Conservation (phyloP, 176 grass and related monocot species). For the Cocos nucifera region DNA sequence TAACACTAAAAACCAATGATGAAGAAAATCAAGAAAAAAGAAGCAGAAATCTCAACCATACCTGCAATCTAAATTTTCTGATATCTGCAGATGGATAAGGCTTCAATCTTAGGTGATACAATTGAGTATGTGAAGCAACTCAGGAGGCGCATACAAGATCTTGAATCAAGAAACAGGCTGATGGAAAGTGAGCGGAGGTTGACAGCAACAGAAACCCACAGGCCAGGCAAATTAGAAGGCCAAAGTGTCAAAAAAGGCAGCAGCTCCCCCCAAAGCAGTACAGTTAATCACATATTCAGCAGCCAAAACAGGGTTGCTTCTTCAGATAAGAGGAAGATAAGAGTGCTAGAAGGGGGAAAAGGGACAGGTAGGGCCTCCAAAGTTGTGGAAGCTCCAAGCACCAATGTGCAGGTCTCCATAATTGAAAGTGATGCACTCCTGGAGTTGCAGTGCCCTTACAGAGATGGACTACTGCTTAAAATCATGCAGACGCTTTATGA, state of each 20-base stretch:
- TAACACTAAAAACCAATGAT: no score
- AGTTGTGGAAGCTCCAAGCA: not conserved
- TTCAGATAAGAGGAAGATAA: constrained; percentile 17
- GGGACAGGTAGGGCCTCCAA: constrained; percentile 2
- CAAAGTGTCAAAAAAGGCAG: not conserved
- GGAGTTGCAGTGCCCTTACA: constrained; percentile 48
- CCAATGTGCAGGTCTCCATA: constrained; percentile 69
- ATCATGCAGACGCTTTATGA: constrained; percentile 61
- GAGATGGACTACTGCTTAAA: constrained; percentile 46
- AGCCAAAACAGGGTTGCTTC: not conserved
- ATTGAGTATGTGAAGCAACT: constrained; percentile 96
- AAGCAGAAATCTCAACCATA: no score
- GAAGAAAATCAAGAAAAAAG: no score
- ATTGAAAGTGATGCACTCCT: constrained; percentile 53
- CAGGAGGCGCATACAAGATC: constrained; percentile 51
- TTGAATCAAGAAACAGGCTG: constrained; percentile 35
- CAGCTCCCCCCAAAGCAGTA: not conserved
- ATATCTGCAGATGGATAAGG: constrained; percentile 63
- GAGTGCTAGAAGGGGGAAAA: constrained; percentile 16
- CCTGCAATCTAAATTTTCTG: no score
- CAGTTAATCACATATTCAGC: not conserved
- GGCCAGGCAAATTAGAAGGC: not conserved
- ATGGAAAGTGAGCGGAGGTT: constrained; percentile 17
- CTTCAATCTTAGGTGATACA: constrained; percentile 68
- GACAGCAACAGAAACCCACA: not conserved